Conservation (phyloP, 176 grass and related monocot genomes). For the Metroxylon sagu region DNA sequence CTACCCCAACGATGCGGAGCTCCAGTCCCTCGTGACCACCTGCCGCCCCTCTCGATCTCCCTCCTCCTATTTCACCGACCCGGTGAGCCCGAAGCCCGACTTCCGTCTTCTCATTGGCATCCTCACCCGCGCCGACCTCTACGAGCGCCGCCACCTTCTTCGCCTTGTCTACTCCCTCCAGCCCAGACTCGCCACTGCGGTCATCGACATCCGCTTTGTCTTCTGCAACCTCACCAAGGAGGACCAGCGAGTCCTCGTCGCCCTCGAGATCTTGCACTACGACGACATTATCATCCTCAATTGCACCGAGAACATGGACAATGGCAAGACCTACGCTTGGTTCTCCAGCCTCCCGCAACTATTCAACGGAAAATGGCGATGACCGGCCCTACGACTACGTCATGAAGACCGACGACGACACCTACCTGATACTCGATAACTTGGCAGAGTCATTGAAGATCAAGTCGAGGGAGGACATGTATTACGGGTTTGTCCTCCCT, state of each 20-base stretch:
- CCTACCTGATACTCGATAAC: conserved; percentile 54
- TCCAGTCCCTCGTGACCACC: too few species aligned
- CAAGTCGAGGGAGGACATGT: conserved; percentile 52
- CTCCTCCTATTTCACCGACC: too few species aligned
- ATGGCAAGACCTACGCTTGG: too few species aligned
- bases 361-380: conserved; percentile 6
- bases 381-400: conserved; percentile 52
- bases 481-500: conserved; percentile 47
- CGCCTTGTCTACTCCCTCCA: conserved; percentile 12
- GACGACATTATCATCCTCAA: too few species aligned
- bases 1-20: too few species aligned
- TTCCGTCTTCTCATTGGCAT: conserved; percentile 42
- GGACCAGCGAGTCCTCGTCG: too few species aligned
- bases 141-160: conserved; percentile 46
- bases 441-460: conserved; percentile 32
- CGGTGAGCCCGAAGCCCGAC: not conserved
- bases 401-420: conserved; percentile 86
- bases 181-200: conserved; percentile 10
- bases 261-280: too few species aligned
- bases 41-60: too few species aligned
- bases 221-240: too few species aligned
- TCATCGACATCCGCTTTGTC: too few species aligned
- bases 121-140: conserved; percentile 42
- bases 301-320: too few species aligned
- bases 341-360: too few species aligned